Evolutionary conservation across 2,329 filamentous ascomycete species (phyloP).

Genomic region (Phialophora tarda): DNA sequence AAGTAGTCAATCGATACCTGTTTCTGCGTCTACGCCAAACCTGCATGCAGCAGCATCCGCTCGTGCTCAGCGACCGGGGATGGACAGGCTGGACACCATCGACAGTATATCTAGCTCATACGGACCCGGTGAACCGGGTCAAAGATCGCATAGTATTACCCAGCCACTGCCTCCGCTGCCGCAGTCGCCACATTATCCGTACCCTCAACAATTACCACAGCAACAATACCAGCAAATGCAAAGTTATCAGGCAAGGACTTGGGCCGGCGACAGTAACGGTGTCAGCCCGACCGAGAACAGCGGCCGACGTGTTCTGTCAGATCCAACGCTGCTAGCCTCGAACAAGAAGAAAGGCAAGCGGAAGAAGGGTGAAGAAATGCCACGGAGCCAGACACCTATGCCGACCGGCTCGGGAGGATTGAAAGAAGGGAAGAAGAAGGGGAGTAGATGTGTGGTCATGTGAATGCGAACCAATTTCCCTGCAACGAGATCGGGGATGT

Average conservation of each 20-base stretch:
- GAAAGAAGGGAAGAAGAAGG: slow-evolving; percentile 26
- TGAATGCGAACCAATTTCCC: slow-evolving; percentile 6
- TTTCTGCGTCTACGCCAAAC: slow-evolving; percentile 37
- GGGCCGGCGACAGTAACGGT: slow-evolving; percentile 17
- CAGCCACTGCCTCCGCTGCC: slow-evolving; percentile 16
- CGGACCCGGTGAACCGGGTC: slow-evolving; percentile 22
- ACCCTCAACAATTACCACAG: slow-evolving; percentile 8
- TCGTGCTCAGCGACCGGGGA: slow-evolving; percentile 29
- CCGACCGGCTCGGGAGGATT: slow-evolving; percentile 2
- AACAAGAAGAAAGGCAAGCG: slow-evolving; percentile 27
- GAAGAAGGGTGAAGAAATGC: slow-evolving; percentile 22
- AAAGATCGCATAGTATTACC: slow-evolving; percentile 23
- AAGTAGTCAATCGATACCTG: slow-evolving; percentile 32
- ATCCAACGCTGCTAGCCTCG: slow-evolving; percentile 9
- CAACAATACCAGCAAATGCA: slow-evolving; percentile 17
- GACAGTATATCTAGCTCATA: slow-evolving; percentile 33
- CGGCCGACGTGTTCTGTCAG: slow-evolving; percentile 12
- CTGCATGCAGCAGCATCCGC: slow-evolving; percentile 22
- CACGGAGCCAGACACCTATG: slow-evolving; percentile 24
- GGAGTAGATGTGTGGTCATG: slow-evolving; percentile 37
- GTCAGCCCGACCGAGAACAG: slow-evolving; percentile 7
- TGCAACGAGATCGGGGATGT: neutral
- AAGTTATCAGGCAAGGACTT: slow-evolving; percentile 12
- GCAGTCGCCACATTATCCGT: slow-evolving; percentile 12
- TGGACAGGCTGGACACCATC: slow-evolving; percentile 37